Percentiles rank a stretch among this genome's conserved stretches.
These are phyloP conservation scores for Hypoxylon sp. DNA, from an alignment of 2,329 filamentous ascomycete species.

Conservation along the genomic window DNA sequence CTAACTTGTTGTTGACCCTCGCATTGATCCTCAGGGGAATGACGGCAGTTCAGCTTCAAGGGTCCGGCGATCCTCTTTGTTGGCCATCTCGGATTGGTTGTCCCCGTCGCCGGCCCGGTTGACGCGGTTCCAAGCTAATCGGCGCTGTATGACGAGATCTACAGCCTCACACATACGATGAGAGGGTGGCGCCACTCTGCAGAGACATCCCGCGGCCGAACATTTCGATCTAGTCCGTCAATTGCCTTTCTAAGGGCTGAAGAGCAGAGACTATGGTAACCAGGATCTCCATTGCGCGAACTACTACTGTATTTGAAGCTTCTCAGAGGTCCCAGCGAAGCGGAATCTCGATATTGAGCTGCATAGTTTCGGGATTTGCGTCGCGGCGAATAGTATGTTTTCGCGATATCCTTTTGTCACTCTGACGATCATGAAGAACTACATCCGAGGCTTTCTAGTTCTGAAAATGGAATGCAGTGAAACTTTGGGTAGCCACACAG, in stretches of 20 bases:
- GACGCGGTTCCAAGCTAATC: constrained; percentile 45
- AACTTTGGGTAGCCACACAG: constrained; percentile 54
- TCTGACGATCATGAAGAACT: constrained; percentile 36
- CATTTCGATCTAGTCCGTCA: constrained; percentile 28
- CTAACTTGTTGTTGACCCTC: constrained; percentile 50
- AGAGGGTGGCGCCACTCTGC: constrained; percentile 30
- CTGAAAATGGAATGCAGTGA: constrained; percentile 42
- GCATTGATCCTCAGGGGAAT: constrained; percentile 51
- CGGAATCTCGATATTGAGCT: constrained; percentile 45
- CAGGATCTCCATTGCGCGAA: constrained; percentile 35
- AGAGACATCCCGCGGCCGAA: constrained; percentile 21
- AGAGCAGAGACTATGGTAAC: constrained; percentile 32
- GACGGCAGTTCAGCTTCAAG: constrained; percentile 51
- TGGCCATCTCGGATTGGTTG: constrained; percentile 48
- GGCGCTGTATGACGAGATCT: constrained; percentile 43
- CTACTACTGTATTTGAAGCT: constrained; percentile 38
- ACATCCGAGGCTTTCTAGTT: constrained; percentile 44
- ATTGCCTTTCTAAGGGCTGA: constrained; percentile 35
- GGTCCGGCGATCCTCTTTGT: constrained; percentile 51
- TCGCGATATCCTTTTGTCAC: constrained; percentile 38
- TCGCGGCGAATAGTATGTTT: constrained; percentile 41
- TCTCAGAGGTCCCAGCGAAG: constrained; percentile 45
- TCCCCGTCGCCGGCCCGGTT: constrained; percentile 47
- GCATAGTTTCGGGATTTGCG: constrained; percentile 46
- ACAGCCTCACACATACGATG: constrained; percentile 35